phyloP scores from a whole-genome alignment of 495 filamentous ascomycete genomes.

The Articulospora tetracladia region DNA sequence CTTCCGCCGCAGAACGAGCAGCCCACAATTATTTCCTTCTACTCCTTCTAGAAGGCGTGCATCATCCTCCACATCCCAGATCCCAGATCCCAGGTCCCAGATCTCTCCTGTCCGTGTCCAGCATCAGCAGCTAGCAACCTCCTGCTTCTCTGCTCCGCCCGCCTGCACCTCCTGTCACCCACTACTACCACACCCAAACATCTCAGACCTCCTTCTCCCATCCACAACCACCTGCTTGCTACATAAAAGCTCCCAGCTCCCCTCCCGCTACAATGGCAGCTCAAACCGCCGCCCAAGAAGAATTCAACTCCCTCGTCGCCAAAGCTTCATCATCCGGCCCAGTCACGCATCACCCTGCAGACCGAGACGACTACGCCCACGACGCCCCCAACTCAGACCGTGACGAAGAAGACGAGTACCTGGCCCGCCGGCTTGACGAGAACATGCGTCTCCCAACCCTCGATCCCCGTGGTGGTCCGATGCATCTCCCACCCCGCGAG shows the following conservation, averaged over 20 bases:
- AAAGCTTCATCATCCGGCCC: slow-evolving; percentile 31
- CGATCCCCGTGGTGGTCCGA: slow-evolving; percentile 39
- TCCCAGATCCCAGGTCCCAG: not conserved
- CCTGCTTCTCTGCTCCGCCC: not conserved
- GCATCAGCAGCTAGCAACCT: too few relatives aligned
- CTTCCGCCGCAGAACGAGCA: too few relatives aligned
- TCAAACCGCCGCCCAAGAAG: slow-evolving; percentile 66
- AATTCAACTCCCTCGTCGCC: slow-evolving; percentile 72
- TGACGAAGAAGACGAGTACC: slow-evolving; percentile 53
- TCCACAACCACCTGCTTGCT: not conserved
- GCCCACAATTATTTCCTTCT: not conserved
- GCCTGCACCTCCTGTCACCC: not conserved
- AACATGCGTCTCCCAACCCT: slow-evolving; percentile 54
- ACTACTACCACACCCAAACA: not conserved
- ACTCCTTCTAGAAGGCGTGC: not conserved
- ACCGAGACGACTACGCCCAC: slow-evolving; percentile 37
- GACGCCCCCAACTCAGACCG: slow-evolving; percentile 46
- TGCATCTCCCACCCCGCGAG: slow-evolving; percentile 54
- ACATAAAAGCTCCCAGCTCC: slow-evolving; percentile 19
- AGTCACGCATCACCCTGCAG: slow-evolving; percentile 51
- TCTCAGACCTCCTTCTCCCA: not conserved
- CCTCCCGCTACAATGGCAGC: slow-evolving; percentile 28
- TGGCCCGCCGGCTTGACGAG: slow-evolving; percentile 54
- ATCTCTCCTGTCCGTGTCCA: too few relatives aligned
- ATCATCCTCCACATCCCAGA: not conserved